These are phyloP conservation scores for Apiotrichum domesticum DNA, from an alignment of 1,284 basidiomycete species.

Conservation along the genomic window DNA sequence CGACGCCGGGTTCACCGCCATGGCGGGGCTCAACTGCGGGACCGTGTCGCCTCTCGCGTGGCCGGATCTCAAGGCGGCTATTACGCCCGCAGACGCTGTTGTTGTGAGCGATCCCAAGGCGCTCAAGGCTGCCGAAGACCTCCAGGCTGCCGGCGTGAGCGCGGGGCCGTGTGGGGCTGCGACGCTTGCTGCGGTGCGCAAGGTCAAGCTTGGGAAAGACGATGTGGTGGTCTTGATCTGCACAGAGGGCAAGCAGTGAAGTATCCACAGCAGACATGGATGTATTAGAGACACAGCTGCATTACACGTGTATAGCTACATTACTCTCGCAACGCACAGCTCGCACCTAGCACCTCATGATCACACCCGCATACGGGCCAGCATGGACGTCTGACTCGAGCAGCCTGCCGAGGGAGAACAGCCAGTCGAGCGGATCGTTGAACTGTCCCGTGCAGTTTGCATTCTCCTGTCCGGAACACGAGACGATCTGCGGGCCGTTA, in stretches of 20 bases:
- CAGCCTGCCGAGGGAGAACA: too few species aligned
- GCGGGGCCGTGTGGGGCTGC: slow-evolving; percentile 17
- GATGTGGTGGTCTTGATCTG: slow-evolving; percentile 18
- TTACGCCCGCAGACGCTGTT: slow-evolving; percentile 9
- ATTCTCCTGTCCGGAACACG: slow-evolving; percentile 25
- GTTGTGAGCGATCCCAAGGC: slow-evolving; percentile 12
- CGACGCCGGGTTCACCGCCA: slow-evolving; percentile 5
- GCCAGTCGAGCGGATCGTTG: too few species aligned
- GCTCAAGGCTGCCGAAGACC: not conserved
- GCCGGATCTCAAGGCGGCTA: slow-evolving; percentile 6
- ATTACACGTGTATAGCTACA: too few species aligned
- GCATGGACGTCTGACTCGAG: too few species aligned
- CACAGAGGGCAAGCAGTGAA: slow-evolving; percentile 13
- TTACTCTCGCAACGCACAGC: too few species aligned
- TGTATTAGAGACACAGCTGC: too few species aligned
- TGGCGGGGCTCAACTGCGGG: slow-evolving; percentile 18
- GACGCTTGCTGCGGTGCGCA: slow-evolving; percentile 11
- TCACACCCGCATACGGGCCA: too few species aligned
- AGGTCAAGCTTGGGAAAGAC: slow-evolving; percentile 1
- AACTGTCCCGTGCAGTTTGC: too few species aligned
- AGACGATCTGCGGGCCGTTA: not conserved
- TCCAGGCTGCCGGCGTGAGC: not conserved
- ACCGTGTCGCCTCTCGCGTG: slow-evolving; percentile 11
- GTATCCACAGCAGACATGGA: not conserved
- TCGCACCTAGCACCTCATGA: too few species aligned